phyloP scores from a whole-genome alignment of 345 rosid species.

The Turnera subulata region DNA sequence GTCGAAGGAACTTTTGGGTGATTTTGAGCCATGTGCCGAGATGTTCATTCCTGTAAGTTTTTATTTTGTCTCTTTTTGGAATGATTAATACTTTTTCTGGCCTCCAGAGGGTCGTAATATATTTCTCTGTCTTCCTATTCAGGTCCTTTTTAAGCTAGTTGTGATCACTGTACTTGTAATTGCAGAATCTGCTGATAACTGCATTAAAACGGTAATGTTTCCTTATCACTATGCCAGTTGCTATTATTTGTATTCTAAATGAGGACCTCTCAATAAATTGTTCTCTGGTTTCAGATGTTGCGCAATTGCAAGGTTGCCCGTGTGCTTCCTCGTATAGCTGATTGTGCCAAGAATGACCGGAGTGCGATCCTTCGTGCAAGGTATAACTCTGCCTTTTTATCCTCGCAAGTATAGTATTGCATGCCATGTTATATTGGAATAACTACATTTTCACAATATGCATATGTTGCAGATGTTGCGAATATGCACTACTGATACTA shows the following conservation, averaged over 20 bases:
- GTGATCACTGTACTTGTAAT: slow-evolving; percentile 99
- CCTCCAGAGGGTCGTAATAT: slow-evolving; percentile 24
- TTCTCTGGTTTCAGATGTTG: slow-evolving; percentile 64
- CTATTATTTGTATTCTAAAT: not conserved
- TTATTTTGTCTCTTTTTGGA: slow-evolving; percentile 9
- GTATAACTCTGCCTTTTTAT: slow-evolving; percentile 26
- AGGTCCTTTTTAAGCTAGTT: slow-evolving; percentile 99
- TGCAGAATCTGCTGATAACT: slow-evolving; percentile 98
- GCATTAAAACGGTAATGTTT: slow-evolving; percentile 82
- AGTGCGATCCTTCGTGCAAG: slow-evolving; percentile 89
- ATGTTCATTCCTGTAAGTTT: slow-evolving; percentile 82
- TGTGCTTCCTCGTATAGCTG: slow-evolving; percentile 88
- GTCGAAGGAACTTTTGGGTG: slow-evolving; percentile 95
- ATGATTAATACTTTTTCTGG: slow-evolving; percentile 9
- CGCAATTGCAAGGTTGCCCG: slow-evolving; percentile 94
- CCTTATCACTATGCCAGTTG: not conserved
- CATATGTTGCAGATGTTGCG: slow-evolving; percentile 72
- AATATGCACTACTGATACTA: slow-evolving; percentile 84
- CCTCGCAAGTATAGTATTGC: slow-evolving; percentile 17
- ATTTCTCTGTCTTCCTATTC: slow-evolving; percentile 44
- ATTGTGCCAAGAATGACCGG: slow-evolving; percentile 89
- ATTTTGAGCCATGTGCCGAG: slow-evolving; percentile 96
- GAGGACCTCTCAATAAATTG: slow-evolving; percentile 12
- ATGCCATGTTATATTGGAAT: not conserved
- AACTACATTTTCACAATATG: not conserved